A percentile compares a stretch with the other conserved stretches of the same genome.
phyloP scores from a whole-genome alignment of 139 green algal species.

The Volvox africanus region DNA sequence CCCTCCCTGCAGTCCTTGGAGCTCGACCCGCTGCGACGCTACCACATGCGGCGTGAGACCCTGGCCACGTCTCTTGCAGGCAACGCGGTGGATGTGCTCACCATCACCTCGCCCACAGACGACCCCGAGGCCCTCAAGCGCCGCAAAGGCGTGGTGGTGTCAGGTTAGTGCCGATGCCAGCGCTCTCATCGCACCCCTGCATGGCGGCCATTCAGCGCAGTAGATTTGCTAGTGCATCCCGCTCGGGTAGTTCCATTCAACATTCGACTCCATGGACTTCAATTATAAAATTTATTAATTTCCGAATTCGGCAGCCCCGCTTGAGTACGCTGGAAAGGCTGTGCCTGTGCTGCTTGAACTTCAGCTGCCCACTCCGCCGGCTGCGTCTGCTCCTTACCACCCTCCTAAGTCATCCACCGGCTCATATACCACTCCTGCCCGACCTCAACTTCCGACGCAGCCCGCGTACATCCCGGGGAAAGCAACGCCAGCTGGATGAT shows the following conservation, averaged over 20 bases:
- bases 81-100: constrained; percentile 76
- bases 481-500: constrained; percentile 87
- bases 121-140: constrained; percentile 37
- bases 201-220: background rate
- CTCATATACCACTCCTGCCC: background rate
- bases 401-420: too few species aligned
- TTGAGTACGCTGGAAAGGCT: too few species aligned
- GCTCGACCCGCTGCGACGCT: constrained; percentile 21
- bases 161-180: constrained; percentile 12
- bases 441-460: constrained; percentile 36
- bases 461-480: constrained; percentile 85
- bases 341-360: too few species aligned
- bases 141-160: constrained; percentile 34
- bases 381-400: too few species aligned
- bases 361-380: too few species aligned
- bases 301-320: too few species aligned
- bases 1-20: constrained; percentile 18
- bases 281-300: too few species aligned
- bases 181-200: too few species aligned
- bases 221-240: background rate
- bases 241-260: too few species aligned
- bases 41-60: constrained; percentile 50
- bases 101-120: constrained; percentile 68
- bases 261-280: too few species aligned
- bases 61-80: constrained; percentile 75